Evolutionary conservation across 108 stramenopile genomes (phyloP).

Genomic region (Bacterosira constricta): DNA sequence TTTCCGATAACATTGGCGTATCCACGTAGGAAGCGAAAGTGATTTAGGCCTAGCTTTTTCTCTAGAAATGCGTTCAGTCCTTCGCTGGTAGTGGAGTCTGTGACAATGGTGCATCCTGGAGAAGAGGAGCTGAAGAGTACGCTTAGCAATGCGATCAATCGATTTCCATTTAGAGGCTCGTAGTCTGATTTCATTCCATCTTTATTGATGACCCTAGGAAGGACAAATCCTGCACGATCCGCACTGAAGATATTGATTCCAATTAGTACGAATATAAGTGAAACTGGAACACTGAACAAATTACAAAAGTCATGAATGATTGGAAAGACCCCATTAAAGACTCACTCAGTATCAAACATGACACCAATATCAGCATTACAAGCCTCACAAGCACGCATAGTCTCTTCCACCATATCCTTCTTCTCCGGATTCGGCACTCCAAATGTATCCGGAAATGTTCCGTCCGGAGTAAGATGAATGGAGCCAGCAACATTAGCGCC

Average conservation of each 20-base stretch:
- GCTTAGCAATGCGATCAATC: conserved; percentile 80
- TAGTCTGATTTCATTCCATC: conserved; percentile 33
- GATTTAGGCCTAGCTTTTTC: conserved; percentile 56
- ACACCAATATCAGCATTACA: conserved; percentile 80
- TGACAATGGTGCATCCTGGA: conserved; percentile 78
- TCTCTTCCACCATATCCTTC: conserved; percentile 65
- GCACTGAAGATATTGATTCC: no score
- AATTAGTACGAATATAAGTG: no score
- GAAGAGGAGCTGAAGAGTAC: conserved; percentile 60
- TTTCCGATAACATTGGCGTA: conserved; percentile 88
- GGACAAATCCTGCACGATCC: conserved; percentile 83
- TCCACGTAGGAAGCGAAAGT: conserved; percentile 78
- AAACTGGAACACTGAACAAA: no score
- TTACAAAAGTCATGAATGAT: no score
- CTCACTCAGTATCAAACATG: conserved; percentile 80
- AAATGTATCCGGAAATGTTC: conserved; percentile 52
- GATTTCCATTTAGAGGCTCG: conserved; percentile 80
- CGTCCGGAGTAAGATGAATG: conserved; percentile 60
- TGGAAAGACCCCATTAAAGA: no score
- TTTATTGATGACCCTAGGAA: conserved; percentile 41
- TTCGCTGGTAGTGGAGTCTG: conserved; percentile 79
- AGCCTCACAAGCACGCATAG: conserved; percentile 56
- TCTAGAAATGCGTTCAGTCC: conserved; percentile 69
- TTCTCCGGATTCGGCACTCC: conserved; percentile 90
- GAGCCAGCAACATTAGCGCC: conserved; percentile 74